These are phyloP conservation scores for Nothomitra cinnamomea DNA, from an alignment of 2,329 filamentous ascomycete genomes.

Conservation along the genomic window DNA sequence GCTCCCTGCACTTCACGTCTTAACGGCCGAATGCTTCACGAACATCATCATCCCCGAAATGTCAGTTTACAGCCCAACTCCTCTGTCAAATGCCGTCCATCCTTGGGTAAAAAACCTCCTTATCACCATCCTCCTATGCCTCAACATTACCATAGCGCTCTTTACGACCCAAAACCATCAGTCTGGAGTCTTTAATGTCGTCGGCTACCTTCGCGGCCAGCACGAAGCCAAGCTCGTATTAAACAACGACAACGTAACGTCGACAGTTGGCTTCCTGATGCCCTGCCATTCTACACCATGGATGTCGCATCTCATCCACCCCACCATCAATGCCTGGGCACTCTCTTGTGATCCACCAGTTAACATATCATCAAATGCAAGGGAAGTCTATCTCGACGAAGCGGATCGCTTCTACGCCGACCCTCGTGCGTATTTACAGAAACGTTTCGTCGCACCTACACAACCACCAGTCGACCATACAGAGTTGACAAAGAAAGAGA, in stretches of 20 bases:
- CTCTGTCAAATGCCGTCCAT: slow-evolving; percentile 16
- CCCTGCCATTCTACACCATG: slow-evolving; percentile 94
- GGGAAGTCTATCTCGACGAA: slow-evolving; percentile 64
- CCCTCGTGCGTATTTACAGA: slow-evolving; percentile 38
- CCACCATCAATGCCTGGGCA: slow-evolving; percentile 61
- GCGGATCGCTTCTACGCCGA: slow-evolving; percentile 75
- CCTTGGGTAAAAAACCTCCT: slow-evolving; percentile 7
- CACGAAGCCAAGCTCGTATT: slow-evolving; percentile 42
- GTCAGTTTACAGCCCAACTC: slow-evolving; percentile 19
- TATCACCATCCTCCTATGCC: slow-evolving; percentile 33
- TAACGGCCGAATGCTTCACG: slow-evolving; percentile 34
- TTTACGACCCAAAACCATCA: slow-evolving; percentile 70
- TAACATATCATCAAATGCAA: slow-evolving; percentile 41
- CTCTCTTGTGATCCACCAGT: slow-evolving; percentile 83
- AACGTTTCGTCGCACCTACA: slow-evolving; percentile 24
- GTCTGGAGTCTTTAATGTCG: slow-evolving; percentile 57
- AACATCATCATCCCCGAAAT: neutral
- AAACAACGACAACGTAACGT: slow-evolving; percentile 17
- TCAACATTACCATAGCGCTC: slow-evolving; percentile 53
- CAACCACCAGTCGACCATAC: neutral
- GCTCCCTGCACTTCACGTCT: slow-evolving; percentile 66
- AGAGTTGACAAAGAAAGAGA: neutral
- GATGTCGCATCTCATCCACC: slow-evolving; percentile 71
- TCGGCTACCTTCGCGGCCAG: slow-evolving; percentile 57
- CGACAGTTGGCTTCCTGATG: slow-evolving; percentile 64